Evolutionary conservation across 352 stramenopile genomes (phyloP), one percentile per base, ranked within the genome.

Genomic region (Nothophytophthora sp.): DNA sequence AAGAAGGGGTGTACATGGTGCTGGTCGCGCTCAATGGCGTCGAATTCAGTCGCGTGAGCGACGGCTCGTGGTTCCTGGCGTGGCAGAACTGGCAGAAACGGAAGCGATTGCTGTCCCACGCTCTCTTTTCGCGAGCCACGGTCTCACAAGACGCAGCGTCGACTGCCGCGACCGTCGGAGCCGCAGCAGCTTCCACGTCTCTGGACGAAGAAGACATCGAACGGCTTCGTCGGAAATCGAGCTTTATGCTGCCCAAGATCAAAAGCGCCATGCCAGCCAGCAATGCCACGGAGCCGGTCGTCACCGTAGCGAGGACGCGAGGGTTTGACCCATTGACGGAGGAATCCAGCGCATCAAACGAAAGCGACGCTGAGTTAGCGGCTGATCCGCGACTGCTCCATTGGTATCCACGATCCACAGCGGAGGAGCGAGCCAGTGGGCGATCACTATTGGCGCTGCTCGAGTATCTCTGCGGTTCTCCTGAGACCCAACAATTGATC

Each of bases 81-180:
- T 94, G 84, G 84, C 77, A 88, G 22, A 94, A 90, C 52, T 94
- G 84, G 84, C 81, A 92, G 49, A 82, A 78, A 23, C 65, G 81
- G 7, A 88, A 88, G 50, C 66, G 70, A 2, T 23, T 85, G 25
- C 60, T 79, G 5, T 60, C 55, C 4, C 69, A 81, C 42, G 50
- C 48, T 6, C 33, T 80, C 18, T 83, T 81, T 16, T 61, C 63
- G 20, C 42, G 54, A 22, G 42, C 54, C 2, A 61, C 30, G 8
- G 48, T 36, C 12, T 2, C 33, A 2, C 47, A 64, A 7, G 54
- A 64, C 19, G 30, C 41, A 20, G 33, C 58, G 18, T 54, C 59
- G 16, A 53, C 42, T 23, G 36, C 53, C 16, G 59, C 60, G 16
- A 65, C 56, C 11, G 22, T 43, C n/a, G 61, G 51, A 27, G 50